These are phyloP conservation scores for Suillus discolor DNA, from an alignment of 768 basidiomycete species.

Conservation along the genomic window DNA sequence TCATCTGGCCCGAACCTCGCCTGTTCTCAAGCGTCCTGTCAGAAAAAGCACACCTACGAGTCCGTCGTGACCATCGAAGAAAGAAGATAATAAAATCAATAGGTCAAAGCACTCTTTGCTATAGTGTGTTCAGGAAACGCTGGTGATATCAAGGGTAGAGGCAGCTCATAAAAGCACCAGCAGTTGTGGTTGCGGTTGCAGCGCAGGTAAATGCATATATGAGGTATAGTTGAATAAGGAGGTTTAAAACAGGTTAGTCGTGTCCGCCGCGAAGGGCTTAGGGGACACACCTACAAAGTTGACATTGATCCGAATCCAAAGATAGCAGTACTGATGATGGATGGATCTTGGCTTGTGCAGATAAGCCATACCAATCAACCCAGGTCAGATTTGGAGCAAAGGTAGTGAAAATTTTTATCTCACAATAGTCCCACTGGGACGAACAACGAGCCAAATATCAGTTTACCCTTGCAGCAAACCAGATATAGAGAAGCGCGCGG, in stretches of 20 bases:
- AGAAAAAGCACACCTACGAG: not conserved
- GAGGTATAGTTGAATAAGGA: conserved; percentile 70
- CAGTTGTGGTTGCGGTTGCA: conserved; percentile 51
- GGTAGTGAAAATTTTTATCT: too few species aligned
- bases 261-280: conserved; percentile 5
- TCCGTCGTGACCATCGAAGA: not conserved
- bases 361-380: conserved; percentile 64
- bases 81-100: not conserved
- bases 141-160: not conserved
- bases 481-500: too few species aligned
- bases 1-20: not conserved
- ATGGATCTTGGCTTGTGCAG: conserved; percentile 61
- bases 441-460: too few species aligned
- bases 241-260: conserved; percentile 29
- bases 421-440: too few species aligned
- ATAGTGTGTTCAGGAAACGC: not conserved
- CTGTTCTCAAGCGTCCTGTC: not conserved
- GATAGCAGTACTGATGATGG: conserved; percentile 63
- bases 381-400: conserved; percentile 3
- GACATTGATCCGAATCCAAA: conserved; percentile 68
- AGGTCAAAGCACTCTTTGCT: not conserved
- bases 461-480: too few species aligned
- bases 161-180: conserved; percentile 46
- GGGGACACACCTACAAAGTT: conserved; percentile 45
- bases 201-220: conserved; percentile 72